Evolutionary conservation across 2,329 filamentous ascomycete species (phyloP).

Genomic region (Cladosporium sp.): DNA sequence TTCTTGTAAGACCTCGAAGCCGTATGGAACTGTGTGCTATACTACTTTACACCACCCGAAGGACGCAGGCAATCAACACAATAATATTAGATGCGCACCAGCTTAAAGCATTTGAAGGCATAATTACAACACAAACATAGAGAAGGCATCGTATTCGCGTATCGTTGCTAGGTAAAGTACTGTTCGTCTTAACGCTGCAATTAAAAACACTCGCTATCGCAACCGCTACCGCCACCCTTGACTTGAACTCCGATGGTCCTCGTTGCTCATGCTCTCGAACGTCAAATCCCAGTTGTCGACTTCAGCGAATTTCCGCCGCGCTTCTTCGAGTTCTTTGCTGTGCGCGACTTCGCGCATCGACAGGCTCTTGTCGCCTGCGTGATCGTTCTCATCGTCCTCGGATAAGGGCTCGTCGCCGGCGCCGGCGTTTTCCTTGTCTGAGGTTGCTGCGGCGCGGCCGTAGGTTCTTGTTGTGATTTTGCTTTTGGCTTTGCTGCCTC

Average conservation of each 20-base stretch:
- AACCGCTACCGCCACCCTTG: slow-evolving; percentile 32
- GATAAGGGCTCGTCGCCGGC: slow-evolving; percentile 12
- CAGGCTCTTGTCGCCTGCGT: slow-evolving; percentile 25
- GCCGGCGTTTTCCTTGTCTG: slow-evolving; percentile 12
- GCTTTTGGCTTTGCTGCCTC: slow-evolving; percentile 6
- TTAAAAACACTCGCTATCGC: not conserved
- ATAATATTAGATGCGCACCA: too few relatives aligned
- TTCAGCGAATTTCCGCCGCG: slow-evolving; percentile 51
- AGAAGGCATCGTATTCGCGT: not conserved
- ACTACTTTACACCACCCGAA: too few relatives aligned
- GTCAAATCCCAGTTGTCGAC: slow-evolving; percentile 54
- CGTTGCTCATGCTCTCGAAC: slow-evolving; percentile 51
- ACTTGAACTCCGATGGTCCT: slow-evolving; percentile 39
- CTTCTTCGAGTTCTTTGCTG: slow-evolving; percentile 43
- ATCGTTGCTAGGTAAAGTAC: not conserved
- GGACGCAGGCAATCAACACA: too few relatives aligned
- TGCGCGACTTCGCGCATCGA: slow-evolving; percentile 35
- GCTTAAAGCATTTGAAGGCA: not conserved
- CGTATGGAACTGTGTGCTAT: too few relatives aligned
- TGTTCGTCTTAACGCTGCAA: not conserved
- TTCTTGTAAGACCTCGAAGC: too few relatives aligned
- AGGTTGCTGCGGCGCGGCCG: slow-evolving; percentile 24
- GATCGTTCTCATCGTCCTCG: not conserved
- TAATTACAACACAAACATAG: not conserved
- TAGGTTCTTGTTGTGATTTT: slow-evolving; percentile 31